These are phyloP conservation scores for Bryoerythrophyllum caledonicum DNA, from an alignment of 225 moss, liverwort and hornwort species.

Conservation along the genomic window DNA sequence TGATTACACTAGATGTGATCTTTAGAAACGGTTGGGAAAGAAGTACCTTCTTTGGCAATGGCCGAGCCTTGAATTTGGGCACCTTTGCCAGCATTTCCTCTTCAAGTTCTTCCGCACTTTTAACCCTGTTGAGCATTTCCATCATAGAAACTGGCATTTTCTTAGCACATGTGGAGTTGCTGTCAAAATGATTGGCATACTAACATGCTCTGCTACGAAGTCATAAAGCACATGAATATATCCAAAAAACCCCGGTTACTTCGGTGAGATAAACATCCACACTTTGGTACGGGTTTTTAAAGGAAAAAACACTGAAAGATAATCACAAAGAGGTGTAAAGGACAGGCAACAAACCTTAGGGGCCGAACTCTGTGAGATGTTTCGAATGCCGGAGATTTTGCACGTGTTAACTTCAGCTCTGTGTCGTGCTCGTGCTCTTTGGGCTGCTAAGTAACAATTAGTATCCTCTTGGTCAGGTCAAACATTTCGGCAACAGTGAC, in stretches of 20 bases:
- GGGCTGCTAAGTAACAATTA: slow-evolving; percentile 6
- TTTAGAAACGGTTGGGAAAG: too few relatives aligned
- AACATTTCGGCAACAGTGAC: neutral
- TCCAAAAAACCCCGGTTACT: neutral
- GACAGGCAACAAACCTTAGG: slow-evolving; percentile 37
- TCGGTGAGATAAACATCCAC: neutral
- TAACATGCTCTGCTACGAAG: neutral
- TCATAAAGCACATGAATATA: neutral
- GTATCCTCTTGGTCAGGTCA: neutral
- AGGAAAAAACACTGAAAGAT: neutral
- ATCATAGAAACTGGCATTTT: neutral
- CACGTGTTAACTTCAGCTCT: slow-evolving; percentile 56
- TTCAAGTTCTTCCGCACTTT: slow-evolving; percentile 71
- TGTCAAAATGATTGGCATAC: neutral
- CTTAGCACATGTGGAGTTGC: neutral
- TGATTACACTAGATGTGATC: neutral
- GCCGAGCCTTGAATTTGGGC: slow-evolving; percentile 78
- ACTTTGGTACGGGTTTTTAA: too few relatives aligned
- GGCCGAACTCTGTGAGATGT: slow-evolving; percentile 58
- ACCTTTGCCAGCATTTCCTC: slow-evolving; percentile 69
- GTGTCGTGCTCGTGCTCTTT: slow-evolving; percentile 38
- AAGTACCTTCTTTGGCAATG: slow-evolving; percentile 67
- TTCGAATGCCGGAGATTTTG: slow-evolving; percentile 68
- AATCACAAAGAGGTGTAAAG: neutral
- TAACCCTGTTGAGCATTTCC: slow-evolving; percentile 45